Base-by-base conservation (phyloP, 345 rosid species). In the Crucihimalaya himalaica region DNA sequence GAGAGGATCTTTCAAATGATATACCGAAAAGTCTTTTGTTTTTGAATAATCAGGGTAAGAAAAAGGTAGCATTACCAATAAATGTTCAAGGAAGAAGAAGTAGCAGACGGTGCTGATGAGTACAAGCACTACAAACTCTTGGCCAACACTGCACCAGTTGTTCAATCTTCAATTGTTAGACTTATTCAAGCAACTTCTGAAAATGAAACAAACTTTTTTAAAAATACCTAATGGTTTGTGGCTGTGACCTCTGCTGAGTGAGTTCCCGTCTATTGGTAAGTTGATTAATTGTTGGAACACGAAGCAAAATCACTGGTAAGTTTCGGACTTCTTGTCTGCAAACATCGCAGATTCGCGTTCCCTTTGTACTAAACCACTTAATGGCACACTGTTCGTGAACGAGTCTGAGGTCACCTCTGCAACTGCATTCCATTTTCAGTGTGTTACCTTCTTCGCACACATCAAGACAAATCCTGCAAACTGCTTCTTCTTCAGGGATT, bases 401-500 rank as follows among this genome's bases (percentile, higher is more conserved):
- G 25, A 94, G 97, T 63, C 86, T 84, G 29, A 94, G 97, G 56
- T 75, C 96, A 19, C 98, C 98, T 82, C 88, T 94, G 86, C 98
- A 94, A 64, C 95, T 85, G 84, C 98, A 94, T 78, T 91, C 98
- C 98, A 88, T 88, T 86, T 94, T 94, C 68, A 94, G 86, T 5
- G 95, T 94, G 81, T 89, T 94, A 48, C 83, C 89, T 82, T 91
- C 98, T 61, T 89, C 83, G 42, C 97, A 94, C 50, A 51, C 86
- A 57, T 91, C 98, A 18, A 87, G 81, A 80, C 97, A 94, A 63
- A 94, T 94, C 84, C 97, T 83, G 81, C 98, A 91, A 45, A 87
- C 86, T 3, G 98, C 98, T 77, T 94, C 97, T 81, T 94, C 98
- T 85, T 94, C 98, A 13, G 95, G 93, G 61, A 94, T 94, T 79